phyloP scores from a whole-genome alignment of 331 rosid species.

The Phaseolus coccineus region DNA sequence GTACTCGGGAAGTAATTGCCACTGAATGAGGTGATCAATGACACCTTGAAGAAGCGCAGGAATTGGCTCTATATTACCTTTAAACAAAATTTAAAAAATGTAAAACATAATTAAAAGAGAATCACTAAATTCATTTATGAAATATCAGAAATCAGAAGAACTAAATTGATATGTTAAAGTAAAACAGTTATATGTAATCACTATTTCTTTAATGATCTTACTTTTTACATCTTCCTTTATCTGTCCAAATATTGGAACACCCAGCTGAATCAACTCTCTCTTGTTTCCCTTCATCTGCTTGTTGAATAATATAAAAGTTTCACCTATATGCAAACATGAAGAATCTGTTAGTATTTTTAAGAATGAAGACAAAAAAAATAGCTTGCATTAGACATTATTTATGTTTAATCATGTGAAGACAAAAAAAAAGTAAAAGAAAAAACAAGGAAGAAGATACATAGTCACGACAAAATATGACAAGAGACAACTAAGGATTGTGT shows the following conservation, averaged over 20 bases:
- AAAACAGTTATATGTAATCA: conserved; percentile 15
- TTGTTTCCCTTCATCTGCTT: conserved; percentile 89
- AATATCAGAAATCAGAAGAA: conserved; percentile 9
- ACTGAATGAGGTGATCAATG: conserved; percentile 88
- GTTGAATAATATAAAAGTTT: conserved; percentile 87
- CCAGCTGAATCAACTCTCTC: conserved; percentile 94
- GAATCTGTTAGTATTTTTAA: conserved; percentile 31
- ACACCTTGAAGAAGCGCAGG: conserved; percentile 79
- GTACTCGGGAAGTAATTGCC: conserved; percentile 95
- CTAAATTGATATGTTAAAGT: conserved; percentile 16
- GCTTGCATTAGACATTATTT: conserved; percentile 13
- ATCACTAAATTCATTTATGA: conserved; percentile 16
- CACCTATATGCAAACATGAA: conserved; percentile 61
- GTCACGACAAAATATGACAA: neutral
- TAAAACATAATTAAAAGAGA: conserved; percentile 32
- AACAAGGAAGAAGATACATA: conserved; percentile 15
- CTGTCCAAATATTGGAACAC: conserved; percentile 89
- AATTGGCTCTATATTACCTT: conserved; percentile 89
- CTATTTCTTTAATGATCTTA: conserved; percentile 46
- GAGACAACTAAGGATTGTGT: too few relatives aligned
- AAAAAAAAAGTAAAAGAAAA: conserved; percentile 22
- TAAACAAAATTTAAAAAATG: conserved; percentile 19
- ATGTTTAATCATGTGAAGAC: conserved; percentile 17
- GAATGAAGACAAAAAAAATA: conserved; percentile 2
- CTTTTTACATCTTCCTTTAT: conserved; percentile 73